These are phyloP conservation scores for Artomyces pyxidatus DNA, from an alignment of 768 basidiomycete species.

Conservation along the genomic window DNA sequence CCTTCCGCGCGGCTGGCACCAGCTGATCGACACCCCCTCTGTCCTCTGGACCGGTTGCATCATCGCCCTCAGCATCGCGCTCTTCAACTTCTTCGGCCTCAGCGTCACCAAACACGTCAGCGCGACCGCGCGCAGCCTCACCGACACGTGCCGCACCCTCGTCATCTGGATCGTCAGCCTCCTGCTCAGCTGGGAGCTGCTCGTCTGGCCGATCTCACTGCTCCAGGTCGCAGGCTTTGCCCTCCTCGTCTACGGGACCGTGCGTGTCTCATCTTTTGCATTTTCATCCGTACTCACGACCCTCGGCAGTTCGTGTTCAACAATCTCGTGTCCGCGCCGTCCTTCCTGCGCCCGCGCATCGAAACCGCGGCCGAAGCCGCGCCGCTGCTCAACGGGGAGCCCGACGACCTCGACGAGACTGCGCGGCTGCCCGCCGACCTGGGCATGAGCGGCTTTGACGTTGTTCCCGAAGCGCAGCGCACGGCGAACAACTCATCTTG, in stretches of 20 bases:
- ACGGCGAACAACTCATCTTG: no score
- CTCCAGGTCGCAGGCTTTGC: constrained; percentile 81
- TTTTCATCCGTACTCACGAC: background rate
- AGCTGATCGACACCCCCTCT: constrained; percentile 71
- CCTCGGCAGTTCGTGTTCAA: constrained; percentile 82
- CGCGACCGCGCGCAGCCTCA: constrained; percentile 85
- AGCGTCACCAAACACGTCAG: constrained; percentile 91
- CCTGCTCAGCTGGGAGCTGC: constrained; percentile 82
- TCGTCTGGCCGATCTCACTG: constrained; percentile 74
- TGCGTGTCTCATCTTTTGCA: constrained; percentile 26
- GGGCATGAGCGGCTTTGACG: constrained; percentile 79
- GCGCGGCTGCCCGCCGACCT: constrained; percentile 76
- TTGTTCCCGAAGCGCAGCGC: constrained; percentile 40
- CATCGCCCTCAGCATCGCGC: constrained; percentile 42
- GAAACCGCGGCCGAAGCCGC: constrained; percentile 27
- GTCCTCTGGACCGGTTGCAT: constrained; percentile 39
- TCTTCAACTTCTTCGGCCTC: constrained; percentile 69
- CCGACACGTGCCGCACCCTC: constrained; percentile 92
- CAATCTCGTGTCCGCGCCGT: constrained; percentile 63
- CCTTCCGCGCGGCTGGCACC: constrained; percentile 79
- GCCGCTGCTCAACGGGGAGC: constrained; percentile 46
- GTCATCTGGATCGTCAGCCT: constrained; percentile 94
- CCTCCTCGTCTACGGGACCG: constrained; percentile 88
- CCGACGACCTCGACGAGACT: constrained; percentile 73
- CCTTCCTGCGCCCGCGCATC: constrained; percentile 42